Percentiles rank a stretch among this genome's conserved stretches.
Evolutionary conservation across 306 rosid genomes (phyloP).

Genomic region (Carpinus fangiana): DNA sequence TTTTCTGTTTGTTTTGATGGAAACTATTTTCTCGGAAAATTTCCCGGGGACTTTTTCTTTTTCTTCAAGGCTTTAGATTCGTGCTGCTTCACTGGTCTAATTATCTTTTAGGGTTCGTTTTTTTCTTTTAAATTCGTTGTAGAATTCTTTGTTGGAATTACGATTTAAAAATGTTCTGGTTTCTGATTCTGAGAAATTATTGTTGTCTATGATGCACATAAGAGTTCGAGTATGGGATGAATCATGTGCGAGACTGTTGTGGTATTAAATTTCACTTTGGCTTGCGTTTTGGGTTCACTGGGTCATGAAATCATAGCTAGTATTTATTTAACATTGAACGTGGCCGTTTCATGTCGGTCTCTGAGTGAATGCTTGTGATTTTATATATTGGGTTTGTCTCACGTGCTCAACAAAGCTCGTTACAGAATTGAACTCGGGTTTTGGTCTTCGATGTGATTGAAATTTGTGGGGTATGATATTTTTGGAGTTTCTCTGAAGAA

Average conservation of each 20-base stretch:
- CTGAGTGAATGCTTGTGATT: no score
- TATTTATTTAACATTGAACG: not conserved
- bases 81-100: not conserved
- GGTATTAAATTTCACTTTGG: not conserved
- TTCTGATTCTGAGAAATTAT: not conserved
- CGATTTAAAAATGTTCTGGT: not conserved
- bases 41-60: not conserved
- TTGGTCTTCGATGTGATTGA: not conserved
- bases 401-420: no score
- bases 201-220: not conserved
- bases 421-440: not conserved
- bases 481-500: not conserved
- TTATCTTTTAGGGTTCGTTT: not conserved
- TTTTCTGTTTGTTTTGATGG: not conserved
- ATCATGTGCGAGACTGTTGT: not conserved
- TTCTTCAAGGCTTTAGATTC: not conserved
- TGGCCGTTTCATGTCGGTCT: not conserved
- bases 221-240: not conserved
- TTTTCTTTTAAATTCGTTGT: not conserved
- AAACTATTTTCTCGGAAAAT: not conserved
- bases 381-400: no score
- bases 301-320: not conserved
- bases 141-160: not conserved
- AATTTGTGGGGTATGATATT: not conserved
- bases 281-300: not conserved